Base-by-base conservation (phyloP, 495 filamentous ascomycete species). In the Penicillium nucicola region DNA sequence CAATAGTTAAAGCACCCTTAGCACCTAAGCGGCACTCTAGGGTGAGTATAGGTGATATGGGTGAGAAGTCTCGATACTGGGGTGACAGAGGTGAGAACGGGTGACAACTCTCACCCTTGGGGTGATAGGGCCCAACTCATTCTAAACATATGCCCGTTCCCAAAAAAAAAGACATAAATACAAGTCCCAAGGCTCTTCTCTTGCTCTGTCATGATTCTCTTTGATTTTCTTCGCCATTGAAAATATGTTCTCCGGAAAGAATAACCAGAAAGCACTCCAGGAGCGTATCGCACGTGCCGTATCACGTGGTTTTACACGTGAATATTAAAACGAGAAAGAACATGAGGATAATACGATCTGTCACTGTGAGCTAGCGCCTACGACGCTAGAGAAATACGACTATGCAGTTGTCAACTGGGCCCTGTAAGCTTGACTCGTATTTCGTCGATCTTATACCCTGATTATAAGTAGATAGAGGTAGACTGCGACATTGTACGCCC, bases 301-400 rank as follows among this genome's bases (percentile, higher is more conserved):
- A 35, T 64, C 50, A 55, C 53, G 50, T 57, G 50, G 57, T 2
- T 64, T 64, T 13, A 64, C 51, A 9, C 34, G 17, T 15, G 41
- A 60, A 1, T 64, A 57, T 28, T 35, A 64, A 39, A 20, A 55
- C 9, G 9, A 55, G 38, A 37, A 32, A 28, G 57, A 64, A 55
- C 10, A 42, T 2, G 28, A 43, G 36, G 48, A 38, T 6, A 64
- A 64, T 48, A 44, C 37, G 32, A 53, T 56, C 1, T 49, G 17
- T 35, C 37, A 56, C 22, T 34, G 17, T 18, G 10, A 46, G 25
- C 55, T 65, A 13, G 56, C 59, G 10, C 56, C 56, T 11, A 43
- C 59, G 34, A 66, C 51, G 11, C 5, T 44, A 14, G 19, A 54
- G 7, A 66, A 52, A 41, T 62, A 65, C 19, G 39, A 60, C 35